Evolutionary conservation across 2,329 filamentous ascomycete genomes (phyloP), one percentile per base, ranked within the genome.

Genomic region (Zopfia rhizophila): DNA sequence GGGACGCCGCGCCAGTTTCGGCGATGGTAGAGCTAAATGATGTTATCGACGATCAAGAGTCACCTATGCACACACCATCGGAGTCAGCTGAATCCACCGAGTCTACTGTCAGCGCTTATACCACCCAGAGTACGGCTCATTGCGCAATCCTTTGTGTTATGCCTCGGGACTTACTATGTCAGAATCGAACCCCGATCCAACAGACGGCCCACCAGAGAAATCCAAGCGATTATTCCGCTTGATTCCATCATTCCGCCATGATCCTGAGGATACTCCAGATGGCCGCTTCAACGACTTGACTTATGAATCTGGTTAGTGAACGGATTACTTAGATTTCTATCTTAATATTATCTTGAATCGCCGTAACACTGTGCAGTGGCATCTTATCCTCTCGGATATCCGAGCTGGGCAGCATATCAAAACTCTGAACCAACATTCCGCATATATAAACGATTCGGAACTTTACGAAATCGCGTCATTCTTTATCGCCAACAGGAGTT

Each of bases 401-500:
- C 51, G 1, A 28, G 31, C 5, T 43, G 41, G 14, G 48, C 51
- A 3, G 51, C 51, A 5, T 45, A 33, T 21, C 29, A 45, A 10
- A 52, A 49, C 32, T 35, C 36, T 5, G 39, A 55, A 12, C 24
- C 38, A 7, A 44, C 47, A n/a, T 52, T 52, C 23, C 19, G 32
- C 1, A 24, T 55, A 5, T 52, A 49, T 30, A 41, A 41, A 12
- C 39, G 48, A 16, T 55, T 52, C 23, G 49, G 52, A 6, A 46
- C 53, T 4, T 23, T 56, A n/a, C 39, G 53, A 18, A 48, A 49
- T 18, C 52, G 55, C 12, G 36, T 58, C 5, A 18, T 58, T 32
- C 35, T 58, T 11, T 51, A 56, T 31, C 43, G 50, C 3, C 52
- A 56, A 30, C 38, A 49, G 8, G 44, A 58, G 38, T 18, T 56